A percentile compares a stretch with the other conserved stretches of the same genome.
These are phyloP conservation scores for Arabidopsis thaliana DNA, from an alignment of 345 rosid species.

Conservation along the genomic window TAIR10.1 NC_003074.8:18194501-18195000, in stretches of 20 bases:
- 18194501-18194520: slow-evolving; percentile 99
- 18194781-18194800: slow-evolving; percentile 87
- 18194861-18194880: slow-evolving; percentile 10
- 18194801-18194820: slow-evolving; percentile 96
- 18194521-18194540: slow-evolving; percentile 98
- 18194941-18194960: slow-evolving; percentile 1
- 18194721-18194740: background rate
- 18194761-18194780: slow-evolving; percentile 60
- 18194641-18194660: slow-evolving; percentile 1
- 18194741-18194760: background rate
- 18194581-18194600: slow-evolving; percentile 76
- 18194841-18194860: slow-evolving; percentile 95
- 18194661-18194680: slow-evolving; percentile 8
- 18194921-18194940: background rate
- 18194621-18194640: slow-evolving; percentile 11
- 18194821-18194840: slow-evolving; percentile 81
- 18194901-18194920: background rate
- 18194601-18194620: background rate
- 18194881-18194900: background rate
- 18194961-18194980: background rate
- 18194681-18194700: background rate
- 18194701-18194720: slow-evolving; percentile 7
- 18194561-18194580: slow-evolving; percentile 95
- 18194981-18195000: slow-evolving; percentile 7
- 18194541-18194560: slow-evolving; percentile 98